Base-by-base conservation (phyloP, 805 yeast genomes). In the Schizosaccharomyces pombe region DNA sequence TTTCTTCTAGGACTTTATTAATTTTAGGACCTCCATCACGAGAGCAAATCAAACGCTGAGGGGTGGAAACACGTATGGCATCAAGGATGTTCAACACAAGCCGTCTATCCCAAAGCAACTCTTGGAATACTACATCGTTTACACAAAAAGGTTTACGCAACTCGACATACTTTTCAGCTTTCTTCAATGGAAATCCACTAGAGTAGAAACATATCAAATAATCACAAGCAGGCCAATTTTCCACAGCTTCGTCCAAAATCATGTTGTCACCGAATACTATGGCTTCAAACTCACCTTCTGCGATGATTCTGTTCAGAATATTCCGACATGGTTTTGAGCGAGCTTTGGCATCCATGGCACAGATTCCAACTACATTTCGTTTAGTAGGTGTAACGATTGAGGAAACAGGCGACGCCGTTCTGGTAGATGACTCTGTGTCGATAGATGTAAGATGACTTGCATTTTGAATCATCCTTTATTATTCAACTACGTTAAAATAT, bases 151-250 rank as follows among this genome's bases (percentile, higher is more conserved):
- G 99, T 63, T 86, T 84, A 52, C 98, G 75, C 57, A 87, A 75
- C 58, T 85, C 80, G 40, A 79, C 95, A 62, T 91, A 91, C 24
- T 79, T 74, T 56, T 91, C 89, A 2, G 98, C 99, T 66, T 91
- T 91, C 60, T 89, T 94, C 47, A 91, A 71, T 0, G 99, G 99
- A 68, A 91, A 91, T 0, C 99, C 99, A 31, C 79, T 77, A n/a
- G 94, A 83, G 66, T 91, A 91, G 67, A 91, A 91, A 60, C 89
- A 80, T 57, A 91, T 84, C 58, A 91, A 72, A 62, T 85, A 91
- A 65, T 91, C 99, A 70, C 98, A 91, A 37, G 95, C 85, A 39
- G 99, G 99, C 99, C 99, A 91, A 65, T 86, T 85, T 68, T 91
- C 97, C 57, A 91, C 76, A 14, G 75, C 64, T 68, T 93, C 98